Base-by-base conservation (phyloP, 2,329 filamentous ascomycete genomes). In the Coniochaeta ligniaria region DNA sequence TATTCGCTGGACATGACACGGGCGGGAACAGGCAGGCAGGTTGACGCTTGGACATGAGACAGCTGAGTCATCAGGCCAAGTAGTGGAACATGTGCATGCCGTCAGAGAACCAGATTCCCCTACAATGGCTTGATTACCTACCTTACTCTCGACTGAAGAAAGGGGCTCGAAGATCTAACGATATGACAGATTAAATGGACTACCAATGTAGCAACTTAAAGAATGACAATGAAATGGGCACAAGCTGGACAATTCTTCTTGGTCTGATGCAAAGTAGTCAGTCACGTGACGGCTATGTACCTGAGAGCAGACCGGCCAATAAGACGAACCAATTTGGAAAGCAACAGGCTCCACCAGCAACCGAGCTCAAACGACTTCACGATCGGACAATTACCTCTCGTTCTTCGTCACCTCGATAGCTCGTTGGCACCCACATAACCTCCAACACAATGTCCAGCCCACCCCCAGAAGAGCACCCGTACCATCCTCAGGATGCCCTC, bases 401-500 rank as follows among this genome's bases (percentile, higher is more conserved):
- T 14, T 31, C 43, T 47, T 22, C 47, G 24, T 52, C 47, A 52
- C 16, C 43, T 52, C 6, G 47, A 26, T 6, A 16, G 17, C 47
- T 52, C 47, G 14, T n/a, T 14, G 22, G 12, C 47, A 12, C 35
- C 47, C 47, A 31, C 22, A 17, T 8, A 31, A 2, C 47, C 47
- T 47, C 20, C 22, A 47, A 47, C 47, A n/a, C 47, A 7, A 52
- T 52, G 47, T 52, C 47, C 24, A 52, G 31, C 26, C 24, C 47
- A 8, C 47, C 47, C 17, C 47, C 24, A 52, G 47, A 72, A 45
- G 66, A 68, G 57, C 66, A 69, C 54, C 60, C 63, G n/a, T 75
- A 73, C 65, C 67, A 72, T 52, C 72, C 72, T 50, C 67, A 72
- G 71, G 87, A 91, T 78, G 83, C 88, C 61, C 74, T 91, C 67